phyloP scores from a whole-genome alignment of 2,329 filamentous ascomycete species.

The Furcasterigmium sp. region DNA sequence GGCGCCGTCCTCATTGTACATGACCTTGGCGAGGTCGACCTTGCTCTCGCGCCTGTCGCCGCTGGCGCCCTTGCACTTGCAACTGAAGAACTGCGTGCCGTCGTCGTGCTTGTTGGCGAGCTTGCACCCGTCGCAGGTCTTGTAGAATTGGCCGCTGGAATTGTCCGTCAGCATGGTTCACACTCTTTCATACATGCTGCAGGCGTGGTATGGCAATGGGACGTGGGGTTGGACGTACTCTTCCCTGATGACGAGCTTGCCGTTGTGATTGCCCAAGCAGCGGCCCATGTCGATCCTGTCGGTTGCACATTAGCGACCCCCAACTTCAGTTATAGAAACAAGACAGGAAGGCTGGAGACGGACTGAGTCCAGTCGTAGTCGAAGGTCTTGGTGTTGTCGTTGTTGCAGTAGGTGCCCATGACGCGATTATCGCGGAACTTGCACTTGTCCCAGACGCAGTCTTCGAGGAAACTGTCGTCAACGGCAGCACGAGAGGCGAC shows the following conservation, averaged over 20 bases:
- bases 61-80: neutral
- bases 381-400: neutral
- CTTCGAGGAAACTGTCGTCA: slow-evolving; percentile 1
- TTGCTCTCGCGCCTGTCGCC: neutral
- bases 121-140: slow-evolving; percentile 1
- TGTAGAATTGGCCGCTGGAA: neutral
- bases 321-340: neutral
- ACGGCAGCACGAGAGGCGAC: neutral
- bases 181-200: neutral
- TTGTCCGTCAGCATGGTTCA: neutral
- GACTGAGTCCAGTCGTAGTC: slow-evolving; percentile 4
- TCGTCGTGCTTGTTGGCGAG: slow-evolving; percentile 3
- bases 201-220: neutral
- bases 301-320: neutral
- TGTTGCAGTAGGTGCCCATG: slow-evolving; percentile 5
- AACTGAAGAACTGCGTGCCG: slow-evolving; percentile 2
- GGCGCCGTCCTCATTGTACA: slow-evolving; percentile 2
- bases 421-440: slow-evolving; percentile 2
- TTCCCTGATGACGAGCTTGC: neutral
- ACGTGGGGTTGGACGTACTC: too few relatives aligned
- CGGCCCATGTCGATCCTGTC: slow-evolving; percentile 2
- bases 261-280: slow-evolving; percentile 1
- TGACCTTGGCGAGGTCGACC: slow-evolving; percentile 2
- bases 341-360: neutral
- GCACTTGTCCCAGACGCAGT: slow-evolving; percentile 2